Evolutionary conservation across 2,329 filamentous ascomycete species (phyloP), one percentile per base, ranked within the genome.

Genomic region (Fusarium sambucinum): DNA sequence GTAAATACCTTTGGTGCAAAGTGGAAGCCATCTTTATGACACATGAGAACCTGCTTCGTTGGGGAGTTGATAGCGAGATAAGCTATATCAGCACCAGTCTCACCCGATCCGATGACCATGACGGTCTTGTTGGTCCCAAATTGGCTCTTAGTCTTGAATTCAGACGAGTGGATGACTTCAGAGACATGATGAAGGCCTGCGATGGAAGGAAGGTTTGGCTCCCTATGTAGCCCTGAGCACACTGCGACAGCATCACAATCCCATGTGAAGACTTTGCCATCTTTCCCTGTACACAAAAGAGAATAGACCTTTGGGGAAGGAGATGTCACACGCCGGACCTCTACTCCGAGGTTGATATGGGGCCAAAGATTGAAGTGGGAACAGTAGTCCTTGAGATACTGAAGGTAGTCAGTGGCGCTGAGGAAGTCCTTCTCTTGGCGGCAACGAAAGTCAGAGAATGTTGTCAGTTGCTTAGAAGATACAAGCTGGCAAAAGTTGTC

Each of bases 91-190:
- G 46, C n/a, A 0, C 54, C 46, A 9, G 54, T 52, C 11, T 57
- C 54, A 5, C 54, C 54, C 1, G 45, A 52, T 10, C 54, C 54
- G 1, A 57, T 10, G 0, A 52, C 14, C 29, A 57, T 42, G 3
- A 52, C 11, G 1, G 54, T 57, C 4, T 52, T 52, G 7, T 52
- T 35, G 0, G 19, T 13, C 3, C 37, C 37, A 14, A 57, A 57
- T 3, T 52, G 46, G 8, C 14, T 42, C 11, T n/a, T 56, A 3
- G 37, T 3, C 21, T 56, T 56, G 21, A 52, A 56, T 0, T 41
- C 8, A 1, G 46, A 56, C 0, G 54, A 56, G 25, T 84, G 82
- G n/a, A 83, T 69, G 0, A 81, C 74, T 17, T 45, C 19, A 1
- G 55, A 32, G 3, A 65, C 38, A 6, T 66, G 13, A 2, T 53